Evolutionary conservation across 345 rosid species (phyloP).

Genomic region (Arabis hirsuta): DNA sequence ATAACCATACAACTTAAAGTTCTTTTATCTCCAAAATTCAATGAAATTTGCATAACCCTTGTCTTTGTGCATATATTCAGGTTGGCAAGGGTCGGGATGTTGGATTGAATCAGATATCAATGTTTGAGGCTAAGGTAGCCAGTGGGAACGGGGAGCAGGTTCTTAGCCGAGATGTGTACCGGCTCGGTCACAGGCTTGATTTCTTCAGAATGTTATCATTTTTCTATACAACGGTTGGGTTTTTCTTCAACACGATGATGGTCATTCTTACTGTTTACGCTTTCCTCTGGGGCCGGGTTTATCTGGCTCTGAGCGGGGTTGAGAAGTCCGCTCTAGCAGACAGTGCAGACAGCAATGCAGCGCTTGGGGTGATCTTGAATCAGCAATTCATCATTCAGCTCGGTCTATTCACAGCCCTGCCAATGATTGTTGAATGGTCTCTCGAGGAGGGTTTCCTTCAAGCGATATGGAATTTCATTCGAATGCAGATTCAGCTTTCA

Average conservation of each 20-base stretch:
- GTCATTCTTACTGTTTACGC: constrained; percentile 70
- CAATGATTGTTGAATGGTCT: constrained; percentile 83
- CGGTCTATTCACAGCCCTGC: constrained; percentile 83
- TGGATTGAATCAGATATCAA: constrained; percentile 81
- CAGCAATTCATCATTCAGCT: constrained; percentile 85
- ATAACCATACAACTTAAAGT: constrained; percentile 8
- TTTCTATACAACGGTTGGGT: constrained; percentile 74
- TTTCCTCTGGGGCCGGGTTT: constrained; percentile 87
- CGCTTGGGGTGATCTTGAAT: constrained; percentile 76
- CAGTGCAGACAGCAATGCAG: constrained; percentile 52
- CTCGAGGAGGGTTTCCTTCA: constrained; percentile 88
- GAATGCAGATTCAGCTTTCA: constrained; percentile 87
- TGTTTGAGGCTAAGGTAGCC: constrained; percentile 93
- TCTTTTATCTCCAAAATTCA: neutral
- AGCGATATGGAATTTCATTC: constrained; percentile 81
- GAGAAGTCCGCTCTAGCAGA: constrained; percentile 52
- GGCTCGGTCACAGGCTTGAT: constrained; percentile 88
- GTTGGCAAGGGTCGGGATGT: constrained; percentile 95
- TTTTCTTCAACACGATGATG: constrained; percentile 75
- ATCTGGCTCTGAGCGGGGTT: constrained; percentile 85
- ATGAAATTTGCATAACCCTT: constrained; percentile 12
- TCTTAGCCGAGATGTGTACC: constrained; percentile 83
- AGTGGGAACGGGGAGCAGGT: constrained; percentile 96
- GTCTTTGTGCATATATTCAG: constrained; percentile 52
- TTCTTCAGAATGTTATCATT: constrained; percentile 89